A percentile compares a stretch with the other conserved stretches of the same genome.
Conservation (phyloP, 1,139 yeast species). For the Sugiyamaella sp. region DNA sequence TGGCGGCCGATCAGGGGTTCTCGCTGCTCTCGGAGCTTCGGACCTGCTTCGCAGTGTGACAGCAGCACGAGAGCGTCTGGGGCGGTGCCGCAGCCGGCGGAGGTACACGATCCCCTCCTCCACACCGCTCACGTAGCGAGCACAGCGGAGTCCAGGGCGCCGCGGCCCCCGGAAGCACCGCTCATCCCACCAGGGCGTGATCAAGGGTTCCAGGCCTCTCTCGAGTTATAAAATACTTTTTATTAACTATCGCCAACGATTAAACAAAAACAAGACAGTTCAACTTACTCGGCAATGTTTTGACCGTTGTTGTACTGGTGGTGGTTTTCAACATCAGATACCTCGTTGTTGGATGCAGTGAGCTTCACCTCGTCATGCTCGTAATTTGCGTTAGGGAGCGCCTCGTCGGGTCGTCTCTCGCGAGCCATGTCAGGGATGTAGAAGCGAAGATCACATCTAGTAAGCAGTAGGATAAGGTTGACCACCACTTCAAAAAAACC, state of each 20-base stretch:
- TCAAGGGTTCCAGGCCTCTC: no score
- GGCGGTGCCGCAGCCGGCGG: constrained; percentile 1
- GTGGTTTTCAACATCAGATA: constrained; percentile 15
- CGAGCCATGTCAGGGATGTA: constrained; percentile 64
- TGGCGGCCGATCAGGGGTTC: no score
- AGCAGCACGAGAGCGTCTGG: not conserved
- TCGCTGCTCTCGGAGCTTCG: no score
- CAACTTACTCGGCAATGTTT: constrained; percentile 17
- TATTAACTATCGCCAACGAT: not conserved
- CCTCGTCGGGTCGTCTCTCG: constrained; percentile 19
- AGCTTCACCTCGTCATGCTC: constrained; percentile 13
- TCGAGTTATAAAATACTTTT: no score
- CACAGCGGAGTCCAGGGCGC: not conserved
- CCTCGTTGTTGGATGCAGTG: constrained; percentile 16
- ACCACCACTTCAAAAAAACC: constrained; percentile 64
- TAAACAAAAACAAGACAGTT: not conserved
- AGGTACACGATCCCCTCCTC: no score
- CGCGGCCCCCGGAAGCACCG: not conserved
- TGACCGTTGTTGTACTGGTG: constrained; percentile 9
- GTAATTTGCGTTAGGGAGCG: constrained; percentile 2
- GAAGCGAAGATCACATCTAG: constrained; percentile 73
- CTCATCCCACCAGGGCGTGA: no score
- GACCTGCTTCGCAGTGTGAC: not conserved
- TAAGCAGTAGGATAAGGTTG: constrained; percentile 57
- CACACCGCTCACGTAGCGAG: not conserved